A percentile compares a stretch with the other conserved stretches of the same genome.
Conservation (phyloP, 2,329 filamentous ascomycete genomes). For the Talaromyces piceae region DNA sequence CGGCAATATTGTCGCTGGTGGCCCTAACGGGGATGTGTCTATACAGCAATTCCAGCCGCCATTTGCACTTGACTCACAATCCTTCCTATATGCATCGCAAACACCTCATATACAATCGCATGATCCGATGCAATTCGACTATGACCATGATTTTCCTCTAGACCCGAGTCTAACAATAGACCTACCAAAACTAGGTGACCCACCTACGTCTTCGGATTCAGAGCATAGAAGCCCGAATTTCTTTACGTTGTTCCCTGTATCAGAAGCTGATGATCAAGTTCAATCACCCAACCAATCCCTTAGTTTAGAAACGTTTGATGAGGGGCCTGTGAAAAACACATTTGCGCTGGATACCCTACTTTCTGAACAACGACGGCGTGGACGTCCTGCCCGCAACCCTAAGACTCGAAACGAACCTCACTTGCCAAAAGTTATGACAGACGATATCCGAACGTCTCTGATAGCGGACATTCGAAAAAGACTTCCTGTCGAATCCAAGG, state of each 20-base stretch:
- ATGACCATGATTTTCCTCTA: slow-evolving; percentile 10
- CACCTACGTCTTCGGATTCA: not conserved
- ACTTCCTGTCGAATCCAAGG: not conserved
- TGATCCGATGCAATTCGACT: slow-evolving; percentile 6
- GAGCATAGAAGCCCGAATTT: slow-evolving; percentile 8
- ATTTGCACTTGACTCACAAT: slow-evolving; percentile 7
- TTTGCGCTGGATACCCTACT: not conserved
- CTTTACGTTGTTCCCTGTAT: slow-evolving; percentile 9
- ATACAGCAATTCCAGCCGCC: slow-evolving; percentile 4
- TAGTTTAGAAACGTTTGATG: not conserved
- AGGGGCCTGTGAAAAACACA: not conserved
- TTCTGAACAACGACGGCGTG: slow-evolving; percentile 4
- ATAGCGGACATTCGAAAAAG: slow-evolving; percentile 8
- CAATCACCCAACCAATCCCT: not conserved
- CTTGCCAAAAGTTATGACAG: slow-evolving; percentile 10
- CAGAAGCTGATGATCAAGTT: not conserved
- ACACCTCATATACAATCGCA: slow-evolving; percentile 3
- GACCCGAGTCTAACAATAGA: slow-evolving; percentile 10
- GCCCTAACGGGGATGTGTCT: not conserved
- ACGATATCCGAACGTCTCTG: slow-evolving; percentile 13
- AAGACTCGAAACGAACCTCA: slow-evolving; percentile 1
- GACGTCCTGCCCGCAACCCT: slow-evolving; percentile 1
- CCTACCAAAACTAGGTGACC: not conserved
- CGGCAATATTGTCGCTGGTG: not conserved
- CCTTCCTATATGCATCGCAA: slow-evolving; percentile 4